phyloP scores from a whole-genome alignment of 768 basidiomycete species.

The Suillus fuscotomentosus region DNA sequence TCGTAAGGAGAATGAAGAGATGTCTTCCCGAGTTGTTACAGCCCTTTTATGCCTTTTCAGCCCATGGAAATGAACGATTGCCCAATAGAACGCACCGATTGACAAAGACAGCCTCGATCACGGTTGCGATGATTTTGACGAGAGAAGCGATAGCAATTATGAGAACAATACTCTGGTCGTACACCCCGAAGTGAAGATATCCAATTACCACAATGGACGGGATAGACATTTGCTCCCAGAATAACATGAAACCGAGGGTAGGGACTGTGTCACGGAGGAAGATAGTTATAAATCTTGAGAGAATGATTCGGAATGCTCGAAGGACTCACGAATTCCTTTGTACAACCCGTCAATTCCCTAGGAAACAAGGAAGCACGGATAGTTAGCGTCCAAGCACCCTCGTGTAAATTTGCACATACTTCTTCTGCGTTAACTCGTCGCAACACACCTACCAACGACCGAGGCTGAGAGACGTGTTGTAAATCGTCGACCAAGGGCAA shows the following conservation, averaged over 20 bases:
- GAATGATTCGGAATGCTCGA: not conserved
- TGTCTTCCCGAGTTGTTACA: not conserved
- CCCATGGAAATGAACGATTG: not conserved
- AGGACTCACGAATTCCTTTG: not conserved
- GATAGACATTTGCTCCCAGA: not conserved
- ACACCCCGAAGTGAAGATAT: constrained; percentile 1
- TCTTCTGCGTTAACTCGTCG: not conserved
- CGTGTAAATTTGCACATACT: not conserved
- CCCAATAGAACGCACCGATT: constrained; percentile 1
- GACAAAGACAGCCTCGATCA: not conserved
- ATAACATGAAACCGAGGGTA: not conserved
- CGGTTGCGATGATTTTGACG: not conserved
- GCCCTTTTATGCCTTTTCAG: not conserved
- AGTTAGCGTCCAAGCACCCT: not conserved
- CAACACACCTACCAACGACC: not conserved
- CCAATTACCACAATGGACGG: not conserved
- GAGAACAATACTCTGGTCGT: not conserved
- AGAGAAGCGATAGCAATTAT: not conserved
- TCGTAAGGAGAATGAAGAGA: not conserved
- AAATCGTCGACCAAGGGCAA: not conserved
- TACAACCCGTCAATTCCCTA: not conserved
- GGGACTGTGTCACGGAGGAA: not conserved
- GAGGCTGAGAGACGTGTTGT: not conserved
- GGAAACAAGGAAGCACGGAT: not conserved
- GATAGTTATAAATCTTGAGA: not conserved